Evolutionary conservation across 352 stramenopile genomes (phyloP).

Genomic region (Globisporangium sylvaticum): DNA sequence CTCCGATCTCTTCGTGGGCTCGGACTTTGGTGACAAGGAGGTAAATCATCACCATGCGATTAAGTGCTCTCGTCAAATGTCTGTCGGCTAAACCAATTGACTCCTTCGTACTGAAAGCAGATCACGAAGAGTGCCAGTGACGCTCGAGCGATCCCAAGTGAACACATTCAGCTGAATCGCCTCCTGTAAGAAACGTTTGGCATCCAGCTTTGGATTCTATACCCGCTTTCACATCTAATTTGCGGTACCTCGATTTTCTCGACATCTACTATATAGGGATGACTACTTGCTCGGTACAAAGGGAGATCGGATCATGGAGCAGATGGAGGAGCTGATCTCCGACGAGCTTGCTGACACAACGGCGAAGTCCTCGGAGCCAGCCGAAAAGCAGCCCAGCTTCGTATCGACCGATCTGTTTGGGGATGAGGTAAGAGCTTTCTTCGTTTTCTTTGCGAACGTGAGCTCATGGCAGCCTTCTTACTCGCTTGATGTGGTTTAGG

Average conservation of each 20-base stretch:
- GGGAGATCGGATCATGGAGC: constrained; percentile 41
- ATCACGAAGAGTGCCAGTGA: not conserved
- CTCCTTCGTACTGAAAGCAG: not conserved
- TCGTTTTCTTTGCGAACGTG: not conserved
- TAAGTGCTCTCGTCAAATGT: not conserved
- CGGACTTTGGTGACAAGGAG: not conserved
- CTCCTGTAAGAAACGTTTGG: constrained; percentile 26
- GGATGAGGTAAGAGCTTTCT: constrained; percentile 1
- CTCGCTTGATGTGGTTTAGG: not conserved
- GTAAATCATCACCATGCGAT: not conserved
- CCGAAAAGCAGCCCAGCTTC: not conserved
- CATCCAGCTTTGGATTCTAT: not conserved
- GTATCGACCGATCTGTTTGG: not conserved
- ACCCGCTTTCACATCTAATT: not conserved
- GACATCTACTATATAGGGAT: constrained; percentile 24
- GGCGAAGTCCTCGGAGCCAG: not conserved
- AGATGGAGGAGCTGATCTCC: constrained; percentile 39
- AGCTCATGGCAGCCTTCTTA: not conserved
- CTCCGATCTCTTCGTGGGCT: constrained; percentile 4
- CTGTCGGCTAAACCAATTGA: not conserved
- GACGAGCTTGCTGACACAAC: constrained; percentile 1
- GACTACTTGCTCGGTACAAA: constrained; percentile 47
- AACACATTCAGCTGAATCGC: constrained; percentile 32
- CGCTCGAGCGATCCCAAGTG: not conserved
- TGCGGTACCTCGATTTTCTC: not conserved